Base-by-base conservation (phyloP, 495 filamentous ascomycete species). In the Lasiosphaeria miniovina region DNA sequence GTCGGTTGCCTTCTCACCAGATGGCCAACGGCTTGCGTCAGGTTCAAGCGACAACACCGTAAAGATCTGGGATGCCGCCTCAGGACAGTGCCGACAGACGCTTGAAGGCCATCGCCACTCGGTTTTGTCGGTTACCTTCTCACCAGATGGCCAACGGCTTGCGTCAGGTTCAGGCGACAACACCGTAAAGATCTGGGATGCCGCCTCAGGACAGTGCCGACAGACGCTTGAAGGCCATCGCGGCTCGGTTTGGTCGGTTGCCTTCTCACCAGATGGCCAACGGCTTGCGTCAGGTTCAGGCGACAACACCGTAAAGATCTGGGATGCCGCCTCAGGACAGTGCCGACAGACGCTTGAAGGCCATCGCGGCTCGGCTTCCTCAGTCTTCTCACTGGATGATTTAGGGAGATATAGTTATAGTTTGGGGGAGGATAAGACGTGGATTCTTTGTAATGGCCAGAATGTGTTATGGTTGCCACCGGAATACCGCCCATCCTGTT, bases 61-160 rank as follows among this genome's bases (percentile, higher is more conserved):
- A 54, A 95, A 96, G 72, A 78, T 96, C 11, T 96, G 92, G 92
- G 91, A 96, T 74, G 74, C 96, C 49, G 87, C 90, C 35, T 90
- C 86, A 40, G 93, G 93, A 3, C 74, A 84, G 4, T 84, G 88
- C 55, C 75, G 96, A 6, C 90, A 90, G 71, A 96, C 89, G 49
- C 82, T 96, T 3, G 88, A 96, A 73, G 90, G 93, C 35, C 90
- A 96, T 67, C 51, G 46, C 33, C 9, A 15, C 7, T 36, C 0
- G 15, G 65, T 74, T 52, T 0, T 4, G 0, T 59, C 57, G 8
- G 49, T 53, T 1, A 5, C 50, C 11, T 53, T 53, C 50, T 53
- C 50, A 11, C 56, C 15, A 15, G 48, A 58, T 49, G 40, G 53
- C 53, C 53, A 55, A 36, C 53, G 53, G 4, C 31, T 55, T 3